Base-by-base conservation (phyloP, 108 stramenopile species). In the Discostella stelligeroides region DNA sequence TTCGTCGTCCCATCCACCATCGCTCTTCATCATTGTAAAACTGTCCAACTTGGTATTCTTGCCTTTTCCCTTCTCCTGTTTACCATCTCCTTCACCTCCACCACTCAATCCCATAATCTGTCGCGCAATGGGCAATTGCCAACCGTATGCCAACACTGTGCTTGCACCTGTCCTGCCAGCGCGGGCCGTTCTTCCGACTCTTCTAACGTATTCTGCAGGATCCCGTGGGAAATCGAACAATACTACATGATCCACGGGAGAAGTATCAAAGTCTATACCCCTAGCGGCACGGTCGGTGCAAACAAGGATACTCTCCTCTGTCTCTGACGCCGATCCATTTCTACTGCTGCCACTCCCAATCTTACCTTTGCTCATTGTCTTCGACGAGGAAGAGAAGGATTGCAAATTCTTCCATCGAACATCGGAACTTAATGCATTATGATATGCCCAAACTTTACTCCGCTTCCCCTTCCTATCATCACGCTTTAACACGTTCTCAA, bases 261-360 rank as follows among this genome's bases (percentile, higher is more conserved):
- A 62, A 4, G 86, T 70, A 42, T 74, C 68, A 47, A 78, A 77
- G 47, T 98, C 98, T 18, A 97, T 94, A 14, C 98, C 98, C 8
- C 98, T 78, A 5, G 95, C 94, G 8, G 98, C 96, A 5, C 98
- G 91, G 79, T 98, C 98, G 20, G 98, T 98, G 71, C 96, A 97
- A 20, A 98, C 85, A 66, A 98, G 69, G 10, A 98, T 74, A 41
- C 69, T 40, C 48, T 75, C 73, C 39, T 40, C 23, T 34, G 34
- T 34, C 3, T 6, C 34, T 34, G 34, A 34, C 6, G 39, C 54
- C 1, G 74, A 70, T n/a, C 82, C 62, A 37, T 63, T 45, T 18
- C 72, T 72, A 43, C 81, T 43, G 7, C 40, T 29, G 41, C 48
- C 66, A 37, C 42, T 46, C 10, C 57, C 45, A 23, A 12, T 2